Base-by-base conservation (phyloP, 306 rosid genomes). In the Medicago lupulina region DNA sequence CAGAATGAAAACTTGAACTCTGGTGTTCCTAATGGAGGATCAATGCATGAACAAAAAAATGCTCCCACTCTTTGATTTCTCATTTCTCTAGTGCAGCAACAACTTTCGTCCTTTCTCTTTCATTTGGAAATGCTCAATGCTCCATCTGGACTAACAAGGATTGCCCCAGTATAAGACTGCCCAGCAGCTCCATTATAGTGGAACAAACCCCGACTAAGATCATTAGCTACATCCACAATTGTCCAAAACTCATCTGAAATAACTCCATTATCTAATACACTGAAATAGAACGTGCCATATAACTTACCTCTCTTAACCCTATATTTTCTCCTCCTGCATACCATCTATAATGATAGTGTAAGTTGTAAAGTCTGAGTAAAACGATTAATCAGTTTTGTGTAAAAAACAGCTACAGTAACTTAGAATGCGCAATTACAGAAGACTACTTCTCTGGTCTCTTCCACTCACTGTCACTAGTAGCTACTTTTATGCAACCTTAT, bases 201-300 rank as follows among this genome's bases (percentile, higher is more conserved):
- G 72, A 92, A 92, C 90, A 92, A 87, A 11, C 89, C 96, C 97
- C 97, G 90, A 61, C 86, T 81, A 50, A 92, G 89, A 87, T 92
- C 90, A 70, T 88, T 85, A 4, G 88, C 78, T 11, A 85, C 94
- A 57, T 92, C 94, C 71, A 87, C 97, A 49, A 90, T 77, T 36
- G 96, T 92, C 97, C 97, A 92, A 76, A 81, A 88, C 89, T 92
- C 97, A 59, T 90, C 90, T 21, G 97, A 92, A 81, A 90, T 87
- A 77, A 92, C 97, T 31, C 97, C 97, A 80, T 88, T 92, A 59
- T 92, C 97, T 58, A 90, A 82, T 16, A 90, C 97, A 85, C 90
- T 90, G 77, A 92, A 90, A 74, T 73, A 53, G 84, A 92, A 92
- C 59, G 96, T 92, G 54, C 91, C 97, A 0, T 89, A 86, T 28